Percentiles rank a stretch among this genome's conserved stretches.
phyloP scores from a whole-genome alignment of 305 asterid species.

The Rubia balearica region DNA sequence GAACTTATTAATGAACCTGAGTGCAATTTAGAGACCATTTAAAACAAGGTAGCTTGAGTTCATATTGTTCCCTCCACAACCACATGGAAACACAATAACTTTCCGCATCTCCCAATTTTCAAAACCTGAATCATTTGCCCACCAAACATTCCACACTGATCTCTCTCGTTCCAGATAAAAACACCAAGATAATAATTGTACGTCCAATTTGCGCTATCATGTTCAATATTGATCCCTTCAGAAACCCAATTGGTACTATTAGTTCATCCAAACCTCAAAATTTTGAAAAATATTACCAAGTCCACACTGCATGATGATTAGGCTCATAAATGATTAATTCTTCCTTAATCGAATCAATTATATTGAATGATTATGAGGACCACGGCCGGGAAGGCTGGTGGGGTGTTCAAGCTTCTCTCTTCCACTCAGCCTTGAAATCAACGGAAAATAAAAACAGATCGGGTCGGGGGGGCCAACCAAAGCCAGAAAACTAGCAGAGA shows the following conservation, averaged over 20 bases:
- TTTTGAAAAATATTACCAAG: not conserved
- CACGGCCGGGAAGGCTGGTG: not conserved
- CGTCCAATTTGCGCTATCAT: not conserved
- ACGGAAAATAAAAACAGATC: not conserved
- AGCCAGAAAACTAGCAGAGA: not conserved
- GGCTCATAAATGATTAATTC: not conserved
- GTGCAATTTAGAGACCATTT: not conserved
- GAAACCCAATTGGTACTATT: not conserved
- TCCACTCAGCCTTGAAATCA: not conserved
- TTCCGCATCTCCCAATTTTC: not conserved
- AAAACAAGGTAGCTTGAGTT: not conserved
- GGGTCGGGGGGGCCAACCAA: not conserved
- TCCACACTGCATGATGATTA: not conserved
- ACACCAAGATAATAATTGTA: not conserved
- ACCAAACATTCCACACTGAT: not conserved
- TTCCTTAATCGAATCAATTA: not conserved
- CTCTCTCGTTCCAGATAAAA: not conserved
- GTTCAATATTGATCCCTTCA: not conserved
- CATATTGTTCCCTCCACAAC: conserved; percentile 3
- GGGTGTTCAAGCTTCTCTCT: conserved; percentile 2
- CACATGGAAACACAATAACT: not conserved
- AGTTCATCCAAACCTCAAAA: not conserved
- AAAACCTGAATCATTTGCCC: not conserved
- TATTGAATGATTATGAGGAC: conserved; percentile 12
- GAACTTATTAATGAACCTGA: not conserved